Percentiles rank a stretch among this genome's conserved stretches.
Evolutionary conservation across 1,139 yeast genomes (phyloP).

Genomic region (Pichia sp.): DNA sequence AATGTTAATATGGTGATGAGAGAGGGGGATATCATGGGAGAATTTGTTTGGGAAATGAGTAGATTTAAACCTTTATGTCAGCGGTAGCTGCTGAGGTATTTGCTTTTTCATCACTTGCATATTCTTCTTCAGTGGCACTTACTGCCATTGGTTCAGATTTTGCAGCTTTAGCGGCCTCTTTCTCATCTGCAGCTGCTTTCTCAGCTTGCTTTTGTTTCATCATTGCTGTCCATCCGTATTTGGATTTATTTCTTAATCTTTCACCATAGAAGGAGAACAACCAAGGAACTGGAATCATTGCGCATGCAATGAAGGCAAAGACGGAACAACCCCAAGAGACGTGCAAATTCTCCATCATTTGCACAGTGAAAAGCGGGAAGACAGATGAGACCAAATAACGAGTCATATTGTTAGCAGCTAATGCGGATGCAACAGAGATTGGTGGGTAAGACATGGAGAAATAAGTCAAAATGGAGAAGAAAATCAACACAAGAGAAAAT

Average conservation of each 20-base stretch:
- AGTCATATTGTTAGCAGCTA: conserved; percentile 71
- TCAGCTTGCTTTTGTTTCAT: conserved; percentile 13
- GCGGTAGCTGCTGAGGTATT: too few relatives aligned
- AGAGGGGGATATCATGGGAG: too few relatives aligned
- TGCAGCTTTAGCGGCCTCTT: neutral
- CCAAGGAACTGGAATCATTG: conserved; percentile 69
- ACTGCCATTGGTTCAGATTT: too few relatives aligned
- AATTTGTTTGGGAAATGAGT: too few relatives aligned
- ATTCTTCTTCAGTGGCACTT: too few relatives aligned
- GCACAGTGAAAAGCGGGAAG: conserved; percentile 67
- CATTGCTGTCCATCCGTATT: conserved; percentile 51
- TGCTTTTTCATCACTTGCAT: too few relatives aligned
- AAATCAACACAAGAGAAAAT: conserved; percentile 63
- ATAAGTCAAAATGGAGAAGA: conserved; percentile 66
- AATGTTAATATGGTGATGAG: too few relatives aligned
- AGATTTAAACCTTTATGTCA: too few relatives aligned
- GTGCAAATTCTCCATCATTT: conserved; percentile 60
- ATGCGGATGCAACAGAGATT: conserved; percentile 61
- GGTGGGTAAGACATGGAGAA: conserved; percentile 74
- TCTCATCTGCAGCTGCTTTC: neutral
- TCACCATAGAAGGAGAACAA: conserved; percentile 50
- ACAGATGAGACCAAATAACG: conserved; percentile 56
- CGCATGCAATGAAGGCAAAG: conserved; percentile 64
- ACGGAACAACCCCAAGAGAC: conserved; percentile 76
- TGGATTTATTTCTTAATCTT: conserved; percentile 42